Evolutionary conservation across 257 asterid genomes (phyloP).

Genomic region (Penstemon eatonii): DNA sequence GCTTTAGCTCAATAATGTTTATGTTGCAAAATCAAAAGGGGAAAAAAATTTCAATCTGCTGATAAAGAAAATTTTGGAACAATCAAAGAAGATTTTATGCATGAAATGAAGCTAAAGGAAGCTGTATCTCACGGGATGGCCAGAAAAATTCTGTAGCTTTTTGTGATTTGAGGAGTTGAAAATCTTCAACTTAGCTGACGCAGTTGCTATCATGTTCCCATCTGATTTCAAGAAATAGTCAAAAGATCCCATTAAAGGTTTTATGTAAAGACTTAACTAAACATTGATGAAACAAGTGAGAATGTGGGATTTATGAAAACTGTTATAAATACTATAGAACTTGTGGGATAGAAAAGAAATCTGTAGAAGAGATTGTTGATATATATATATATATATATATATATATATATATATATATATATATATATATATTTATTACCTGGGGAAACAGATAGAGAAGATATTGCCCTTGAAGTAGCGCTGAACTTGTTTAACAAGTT

Average conservation of each 20-base stretch:
- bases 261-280: neutral
- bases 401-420: no score
- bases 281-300: neutral
- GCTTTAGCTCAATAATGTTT: neutral
- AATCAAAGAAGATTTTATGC: neutral
- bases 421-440: conserved; percentile 36
- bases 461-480: conserved; percentile 69
- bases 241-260: neutral
- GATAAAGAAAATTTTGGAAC: conserved; percentile 1
- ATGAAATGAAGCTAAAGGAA: conserved; percentile 24
- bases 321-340: neutral
- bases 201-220: conserved; percentile 79
- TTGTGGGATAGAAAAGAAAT: neutral
- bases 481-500: conserved; percentile 63
- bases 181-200: conserved; percentile 75
- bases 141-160: conserved; percentile 86
- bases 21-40: neutral
- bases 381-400: neutral
- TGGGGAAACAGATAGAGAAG: conserved; percentile 77
- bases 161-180: conserved; percentile 57
- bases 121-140: conserved; percentile 82
- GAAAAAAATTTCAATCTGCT: neutral
- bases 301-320: neutral
- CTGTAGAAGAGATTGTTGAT: conserved; percentile 1
- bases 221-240: conserved; percentile 47